A percentile compares a stretch with the other conserved stretches of the same genome.
phyloP scores from a whole-genome alignment of 805 yeast genomes.

The Priceomyces haplophilus region DNA sequence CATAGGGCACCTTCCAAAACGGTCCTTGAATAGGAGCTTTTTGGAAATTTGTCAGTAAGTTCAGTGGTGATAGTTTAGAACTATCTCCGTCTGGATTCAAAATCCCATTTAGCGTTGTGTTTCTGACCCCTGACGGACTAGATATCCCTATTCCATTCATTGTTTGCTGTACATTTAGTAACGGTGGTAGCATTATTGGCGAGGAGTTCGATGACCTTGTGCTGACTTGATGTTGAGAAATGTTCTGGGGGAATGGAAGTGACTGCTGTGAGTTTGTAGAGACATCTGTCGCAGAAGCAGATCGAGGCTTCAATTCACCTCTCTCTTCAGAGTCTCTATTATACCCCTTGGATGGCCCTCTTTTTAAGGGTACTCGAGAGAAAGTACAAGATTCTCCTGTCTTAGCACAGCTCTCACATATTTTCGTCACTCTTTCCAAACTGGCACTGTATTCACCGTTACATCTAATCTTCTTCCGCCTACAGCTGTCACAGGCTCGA shows the following conservation, averaged over 20 bases:
- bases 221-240: background rate
- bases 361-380: conserved; percentile 66
- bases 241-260: conserved; percentile 9
- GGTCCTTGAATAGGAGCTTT: conserved; percentile 31
- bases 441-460: conserved; percentile 52
- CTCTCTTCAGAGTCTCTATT: conserved; percentile 42
- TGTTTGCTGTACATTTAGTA: conserved; percentile 11
- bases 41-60: conserved; percentile 1
- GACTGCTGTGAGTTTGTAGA: conserved; percentile 6
- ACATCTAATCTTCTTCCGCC: conserved; percentile 70
- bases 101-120: conserved; percentile 6
- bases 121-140: conserved; percentile 18
- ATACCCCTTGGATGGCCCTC: conserved; percentile 80
- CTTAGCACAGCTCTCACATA: conserved; percentile 62
- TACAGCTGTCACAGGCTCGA: conserved; percentile 78
- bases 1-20: conserved; percentile 64
- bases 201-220: conserved; percentile 11
- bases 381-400: conserved; percentile 63
- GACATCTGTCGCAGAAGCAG: background rate
- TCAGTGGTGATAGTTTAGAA: conserved; percentile 1
- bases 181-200: conserved; percentile 31
- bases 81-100: conserved; percentile 4
- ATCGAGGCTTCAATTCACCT: conserved; percentile 17
- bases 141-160: conserved; percentile 4
- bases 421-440: conserved; percentile 45